Base-by-base conservation (phyloP, 805 yeast genomes). In the Candida ponderosae region DNA sequence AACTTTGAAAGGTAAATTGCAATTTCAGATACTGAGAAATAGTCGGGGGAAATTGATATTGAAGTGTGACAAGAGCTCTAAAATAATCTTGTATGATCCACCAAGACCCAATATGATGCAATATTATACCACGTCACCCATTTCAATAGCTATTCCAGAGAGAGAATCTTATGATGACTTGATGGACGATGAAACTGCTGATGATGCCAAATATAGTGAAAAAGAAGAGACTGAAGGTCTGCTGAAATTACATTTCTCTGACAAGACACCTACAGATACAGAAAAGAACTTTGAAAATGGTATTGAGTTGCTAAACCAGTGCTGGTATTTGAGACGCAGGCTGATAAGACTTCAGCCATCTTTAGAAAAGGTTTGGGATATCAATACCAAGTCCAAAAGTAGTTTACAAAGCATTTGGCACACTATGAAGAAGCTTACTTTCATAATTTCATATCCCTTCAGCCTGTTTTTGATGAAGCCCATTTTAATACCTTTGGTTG, bases 101-200 rank as follows among this genome's bases (percentile, higher is more conserved):
- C 97, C 97, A 0, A 70, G 72, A 32, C 74, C 81, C 16, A 67
- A 66, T 21, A 70, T 74, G 40, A 68, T 89, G 66, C 95, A 88
- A 46, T 86, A 83, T 54, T 81, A 76, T 45, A 79, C 96, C 0
- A 54, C 79, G 4, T 62, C 68, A n/a, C 94, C 96, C 0, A 82
- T 87, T 4, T 60, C 76, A 4, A 66, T 88, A 9, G 81, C 79
- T 14, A 53, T 70, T 13, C 59, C 63, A 3, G 67, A 59, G 41
- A 18, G 54, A 53, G 37, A 47, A 45, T 13, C 21, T 11, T 7
- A 18, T 5, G n/a, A 14, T 4, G 6, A 31, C 15, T 6, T 9
- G 15, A 30, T 30, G 32, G 32, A 18, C 13, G 14, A 14, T n/a
- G 6, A 18, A 11, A 18, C 14, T 18, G 11, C 21, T 13, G 6